Base-by-base conservation (phyloP, 2,329 filamentous ascomycete species). In the Neocatenulostroma microsporum region DNA sequence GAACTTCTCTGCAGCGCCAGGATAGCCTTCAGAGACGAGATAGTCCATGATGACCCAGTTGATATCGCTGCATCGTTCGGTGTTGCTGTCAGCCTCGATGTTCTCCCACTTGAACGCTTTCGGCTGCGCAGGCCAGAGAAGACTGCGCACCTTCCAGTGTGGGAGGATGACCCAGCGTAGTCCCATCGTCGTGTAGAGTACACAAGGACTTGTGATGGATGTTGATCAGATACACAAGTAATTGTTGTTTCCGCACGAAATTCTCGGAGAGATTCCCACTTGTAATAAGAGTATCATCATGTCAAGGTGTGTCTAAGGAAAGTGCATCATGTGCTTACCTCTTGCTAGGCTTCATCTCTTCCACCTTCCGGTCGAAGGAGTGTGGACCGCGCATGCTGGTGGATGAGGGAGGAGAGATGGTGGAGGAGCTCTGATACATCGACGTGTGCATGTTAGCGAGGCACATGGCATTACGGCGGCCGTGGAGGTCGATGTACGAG, bases 251-350 rank as follows among this genome's bases (percentile, higher is more conserved):
- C 91, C 82, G 84, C 91, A 98, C 74, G 66, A 70, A 66, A 77
- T 74, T 84, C 49, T 96, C 85, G 83, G 91, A 98, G 93, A 98
- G 91, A 98, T 98, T 98, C 91, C 91, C 91, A 78, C 76, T 94
- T 93, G 81, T 84, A 80, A 73, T 68, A 68, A 67, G 73, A 70
- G 58, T 76, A 84, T 93, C 88, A 94, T 94, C 72, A 78, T 70
- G 53, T 39, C 38, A 21, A 68, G 56, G 53, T 15, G 26, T 12
- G 37, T n/a, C 36, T 5, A 23, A 25, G 21, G 21, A 28, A 32
- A 25, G 34, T 13, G 31, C 40, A 21, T n/a, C n/a, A n/a, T n/a
- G 37, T 5, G 34, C 51, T 29, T 48, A 74, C 91, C 80, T 85
- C 66, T 96, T 98, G 21, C 84, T 83, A 32, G 85, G 78, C 57